Base-by-base conservation (phyloP, 768 basidiomycete species). In the Scleroderma bovista region DNA sequence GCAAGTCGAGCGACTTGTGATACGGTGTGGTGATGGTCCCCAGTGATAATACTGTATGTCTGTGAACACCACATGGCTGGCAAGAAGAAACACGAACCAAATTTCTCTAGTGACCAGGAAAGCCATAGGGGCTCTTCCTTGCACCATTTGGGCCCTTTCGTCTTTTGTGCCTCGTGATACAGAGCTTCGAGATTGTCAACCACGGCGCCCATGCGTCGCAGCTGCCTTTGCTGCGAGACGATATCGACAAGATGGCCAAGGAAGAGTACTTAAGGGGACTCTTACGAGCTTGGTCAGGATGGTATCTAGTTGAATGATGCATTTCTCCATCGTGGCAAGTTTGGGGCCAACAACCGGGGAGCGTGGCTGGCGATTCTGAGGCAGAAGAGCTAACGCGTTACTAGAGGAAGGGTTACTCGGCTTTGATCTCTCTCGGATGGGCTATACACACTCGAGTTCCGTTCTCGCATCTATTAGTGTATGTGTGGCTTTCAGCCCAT, bases 51-150 rank as follows among this genome's bases (percentile, higher is more conserved):
- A 43, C 41, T 43, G 15, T 17, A 15, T 3, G 12, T 13, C 11
- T 24, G 23, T 24, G 10, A 11, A 12, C 15, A 16, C 16, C 24
- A 12, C 16, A 5, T 22, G 22, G 3, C 34, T 13, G 34, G 34
- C 4, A 42, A 22, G 9, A 37, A 39, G 37, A 36, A 31, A 17
- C 46, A 61, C 72, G 37, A 51, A 86, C 89, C 86, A 50, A 92
- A 89, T 65, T 79, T 85, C 57, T 86, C 84, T 23, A 91, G 67
- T 0, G 89, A 72, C 89, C 89, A 92, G 11, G 88, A 89, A 22
- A 78, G 69, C 89, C 89, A 92, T 39, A 92, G 69, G 1, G 86
- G 82, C 52, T 90, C 86, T 54, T 79, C 72, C 12, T 75, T 73
- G 2, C 79, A 83, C 83, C 86, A 90, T 52, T 73, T 69, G 70